Evolutionary conservation across 2,329 filamentous ascomycete genomes (phyloP), one percentile per base, ranked within the genome.

Genomic region (Thermochaetoides dissita): DNA sequence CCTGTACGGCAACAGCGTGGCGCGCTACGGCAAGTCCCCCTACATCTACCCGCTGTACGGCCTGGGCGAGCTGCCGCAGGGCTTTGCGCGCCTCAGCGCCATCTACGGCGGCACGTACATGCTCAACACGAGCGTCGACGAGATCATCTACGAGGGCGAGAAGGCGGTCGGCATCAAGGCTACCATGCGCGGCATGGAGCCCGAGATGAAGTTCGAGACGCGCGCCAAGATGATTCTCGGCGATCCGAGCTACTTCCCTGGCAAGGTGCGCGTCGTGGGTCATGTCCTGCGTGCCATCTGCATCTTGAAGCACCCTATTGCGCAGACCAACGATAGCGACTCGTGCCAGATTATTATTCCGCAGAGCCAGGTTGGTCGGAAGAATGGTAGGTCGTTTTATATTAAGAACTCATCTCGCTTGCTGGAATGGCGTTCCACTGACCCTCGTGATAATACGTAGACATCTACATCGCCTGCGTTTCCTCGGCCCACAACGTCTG

Each of bases 31-130:
- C 65, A 96, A 95, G 68, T 96, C 88, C 9, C 93, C 91, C 37
- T 98, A 96, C 71, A 96, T 98, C 69, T 98, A 98, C 72, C 93
- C 91, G 38, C 79, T 96, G 30, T 98, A 98, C 68, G 91, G 91
- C 48, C 79, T 98, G 39, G 91, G 84, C 60, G 91, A 98, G 69
- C 81, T 98, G 43, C 93, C 91, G 32, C 91, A 98, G 67, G 89
- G 89, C 46, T 98, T 98, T 57, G 91, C 91, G 49, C 88, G 91
- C 63, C 76, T 98, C 42, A 95, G 88, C 34, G 91, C 91, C 62
- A 96, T 98, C 65, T 96, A 98, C 60, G 91, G 91, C 51, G 91
- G 91, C 54, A 98, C 91, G 39, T 98, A 98, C 69, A 98, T 98
- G 88, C 81, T 98, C 57, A 96, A 96, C 72, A 94, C 91, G 53